These are phyloP conservation scores for Haematococcus lacustris DNA, from an alignment of 139 green algal species.

Conservation along the genomic window DNA sequence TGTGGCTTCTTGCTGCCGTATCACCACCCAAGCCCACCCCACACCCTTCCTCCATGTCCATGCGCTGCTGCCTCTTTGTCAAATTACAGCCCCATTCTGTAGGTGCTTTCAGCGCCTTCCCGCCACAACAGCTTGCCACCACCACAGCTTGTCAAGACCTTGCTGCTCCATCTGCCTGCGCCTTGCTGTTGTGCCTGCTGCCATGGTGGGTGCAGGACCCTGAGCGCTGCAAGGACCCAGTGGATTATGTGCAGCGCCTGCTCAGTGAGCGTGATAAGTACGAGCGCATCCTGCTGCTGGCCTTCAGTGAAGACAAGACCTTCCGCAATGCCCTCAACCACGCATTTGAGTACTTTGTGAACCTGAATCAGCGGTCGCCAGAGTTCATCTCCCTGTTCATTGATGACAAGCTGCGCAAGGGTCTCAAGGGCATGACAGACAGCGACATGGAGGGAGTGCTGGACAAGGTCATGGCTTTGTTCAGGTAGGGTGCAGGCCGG, in stretches of 20 bases:
- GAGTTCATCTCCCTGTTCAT: slow-evolving; percentile 98
- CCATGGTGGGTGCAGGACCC: slow-evolving; percentile 58
- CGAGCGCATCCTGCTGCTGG: slow-evolving; percentile 64
- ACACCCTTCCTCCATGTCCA: not conserved
- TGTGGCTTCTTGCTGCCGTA: too few relatives aligned
- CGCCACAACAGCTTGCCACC: too few relatives aligned
- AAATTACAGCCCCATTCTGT: too few relatives aligned
- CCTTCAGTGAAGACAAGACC: slow-evolving; percentile 79
- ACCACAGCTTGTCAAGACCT: too few relatives aligned
- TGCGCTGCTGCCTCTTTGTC: too few relatives aligned
- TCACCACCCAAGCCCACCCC: too few relatives aligned
- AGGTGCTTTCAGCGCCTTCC: too few relatives aligned
- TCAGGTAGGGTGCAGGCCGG: slow-evolving; percentile 39
- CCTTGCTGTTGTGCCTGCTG: too few relatives aligned
- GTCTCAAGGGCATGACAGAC: slow-evolving; percentile 71
- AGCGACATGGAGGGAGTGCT: slow-evolving; percentile 82
- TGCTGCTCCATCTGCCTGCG: too few relatives aligned
- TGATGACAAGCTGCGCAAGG: slow-evolving; percentile 84
- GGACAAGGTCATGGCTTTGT: slow-evolving; percentile 90
- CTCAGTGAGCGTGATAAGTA: slow-evolving; percentile 87
- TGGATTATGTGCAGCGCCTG: slow-evolving; percentile 83
- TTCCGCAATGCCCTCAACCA: slow-evolving; percentile 87
- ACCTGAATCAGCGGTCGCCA: slow-evolving; percentile 78
- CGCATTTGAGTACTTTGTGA: slow-evolving; percentile 93
- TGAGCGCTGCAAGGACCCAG: slow-evolving; percentile 62